These are phyloP conservation scores for Paecilomyces niveus DNA, from an alignment of 2,329 filamentous ascomycete genomes.

Conservation along the genomic window DNA sequence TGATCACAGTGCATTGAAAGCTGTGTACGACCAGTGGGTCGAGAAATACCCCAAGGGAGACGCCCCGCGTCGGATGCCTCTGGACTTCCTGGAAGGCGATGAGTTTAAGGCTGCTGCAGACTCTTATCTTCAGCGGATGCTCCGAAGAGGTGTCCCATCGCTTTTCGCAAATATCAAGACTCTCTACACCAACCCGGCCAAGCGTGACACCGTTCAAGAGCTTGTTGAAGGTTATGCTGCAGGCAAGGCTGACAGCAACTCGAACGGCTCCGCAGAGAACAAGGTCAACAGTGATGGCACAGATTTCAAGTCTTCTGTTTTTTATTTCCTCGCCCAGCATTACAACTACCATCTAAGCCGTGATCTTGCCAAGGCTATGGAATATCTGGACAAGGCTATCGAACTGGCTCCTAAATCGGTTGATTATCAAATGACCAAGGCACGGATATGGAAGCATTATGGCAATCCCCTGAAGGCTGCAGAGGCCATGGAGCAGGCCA, in stretches of 20 bases:
- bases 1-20: conserved; percentile 59
- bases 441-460: conserved; percentile 85
- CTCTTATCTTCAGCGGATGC: conserved; percentile 72
- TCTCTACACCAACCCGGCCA: conserved; percentile 70
- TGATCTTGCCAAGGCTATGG: conserved; percentile 70
- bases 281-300: conserved; percentile 46
- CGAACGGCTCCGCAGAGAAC: conserved; percentile 43
- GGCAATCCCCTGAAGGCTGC: conserved; percentile 75
- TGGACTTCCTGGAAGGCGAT: conserved; percentile 81
- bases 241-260: conserved; percentile 41
- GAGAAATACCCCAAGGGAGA: conserved; percentile 76
- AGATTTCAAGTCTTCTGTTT: conserved; percentile 65
- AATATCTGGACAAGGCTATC: conserved; percentile 78
- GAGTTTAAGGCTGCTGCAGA: conserved; percentile 73
- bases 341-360: conserved; percentile 90
- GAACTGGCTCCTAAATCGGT: conserved; percentile 71
- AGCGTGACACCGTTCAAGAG: conserved; percentile 68
- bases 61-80: conserved; percentile 73
- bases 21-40: conserved; percentile 75
- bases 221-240: conserved; percentile 73
- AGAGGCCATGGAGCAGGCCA: conserved; percentile 80
- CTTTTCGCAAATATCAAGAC: conserved; percentile 96
- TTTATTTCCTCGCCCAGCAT: conserved; percentile 94
- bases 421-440: conserved; percentile 92
- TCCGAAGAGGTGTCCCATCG: conserved; percentile 88